Conservation (phyloP, 1,284 basidiomycete genomes). For the Ustilago hordei region DNA sequence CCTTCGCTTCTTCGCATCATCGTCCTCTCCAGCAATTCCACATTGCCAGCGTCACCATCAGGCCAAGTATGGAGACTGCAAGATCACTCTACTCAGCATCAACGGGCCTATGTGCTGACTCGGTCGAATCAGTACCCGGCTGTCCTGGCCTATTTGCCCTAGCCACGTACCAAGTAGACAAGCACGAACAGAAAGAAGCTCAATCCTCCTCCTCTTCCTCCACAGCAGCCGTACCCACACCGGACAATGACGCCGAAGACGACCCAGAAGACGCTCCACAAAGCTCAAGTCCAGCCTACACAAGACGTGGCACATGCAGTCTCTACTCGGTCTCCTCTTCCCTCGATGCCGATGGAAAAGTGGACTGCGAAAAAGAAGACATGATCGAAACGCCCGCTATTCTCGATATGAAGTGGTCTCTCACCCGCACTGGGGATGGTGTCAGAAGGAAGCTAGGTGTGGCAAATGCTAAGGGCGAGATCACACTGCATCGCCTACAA, state of each 20-base stretch:
- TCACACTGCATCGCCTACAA: constrained; percentile 43
- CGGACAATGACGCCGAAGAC: constrained; percentile 2
- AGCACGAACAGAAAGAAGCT: constrained; percentile 46
- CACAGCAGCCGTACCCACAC: neutral
- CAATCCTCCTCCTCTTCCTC: constrained; percentile 22
- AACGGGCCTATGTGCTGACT: constrained; percentile 64
- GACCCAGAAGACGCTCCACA: constrained; percentile 17
- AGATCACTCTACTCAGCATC: constrained; percentile 51
- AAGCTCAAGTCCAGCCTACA: constrained; percentile 46
- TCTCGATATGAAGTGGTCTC: constrained; percentile 67
- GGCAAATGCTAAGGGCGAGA: constrained; percentile 54
- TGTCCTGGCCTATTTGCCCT: constrained; percentile 58
- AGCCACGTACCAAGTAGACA: constrained; percentile 67
- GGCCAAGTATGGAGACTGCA: constrained; percentile 11
- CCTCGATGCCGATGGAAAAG: constrained; percentile 7
- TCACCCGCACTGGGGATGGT: constrained; percentile 1
- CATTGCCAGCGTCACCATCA: too few species aligned
- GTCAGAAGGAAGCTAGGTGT: constrained; percentile 45
- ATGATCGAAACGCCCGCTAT: constrained; percentile 58
- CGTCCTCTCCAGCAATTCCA: neutral
- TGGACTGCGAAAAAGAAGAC: constrained; percentile 27
- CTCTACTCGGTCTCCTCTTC: constrained; percentile 25
- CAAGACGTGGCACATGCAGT: constrained; percentile 55
- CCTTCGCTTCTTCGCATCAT: neutral
- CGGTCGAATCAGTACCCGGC: constrained; percentile 62